A percentile compares a stretch with the other conserved stretches of the same genome.
phyloP scores from a whole-genome alignment of 177 flowering plant species.

The Vitis hybrid region DNA sequence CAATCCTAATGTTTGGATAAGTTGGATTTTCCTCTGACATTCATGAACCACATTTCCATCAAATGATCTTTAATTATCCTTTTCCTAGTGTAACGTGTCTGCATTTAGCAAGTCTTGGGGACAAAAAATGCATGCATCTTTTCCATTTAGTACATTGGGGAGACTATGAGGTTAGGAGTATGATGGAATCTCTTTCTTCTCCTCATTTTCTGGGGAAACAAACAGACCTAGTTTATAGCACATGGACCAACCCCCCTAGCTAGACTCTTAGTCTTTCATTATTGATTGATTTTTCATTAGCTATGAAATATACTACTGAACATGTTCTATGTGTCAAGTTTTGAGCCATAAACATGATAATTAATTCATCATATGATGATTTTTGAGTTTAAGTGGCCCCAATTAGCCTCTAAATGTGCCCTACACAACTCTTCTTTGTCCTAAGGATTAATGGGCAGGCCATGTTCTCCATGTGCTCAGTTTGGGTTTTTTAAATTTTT shows the following conservation, averaged over 20 bases:
- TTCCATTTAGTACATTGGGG: neutral
- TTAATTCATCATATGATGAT: neutral
- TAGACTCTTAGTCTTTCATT: neutral
- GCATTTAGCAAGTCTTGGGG: conserved; percentile 2
- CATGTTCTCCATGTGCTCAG: neutral
- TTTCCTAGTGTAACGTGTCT: conserved; percentile 9
- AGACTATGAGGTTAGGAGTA: neutral
- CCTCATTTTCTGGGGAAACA: neutral
- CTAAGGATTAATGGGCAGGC: neutral
- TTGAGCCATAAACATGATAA: neutral
- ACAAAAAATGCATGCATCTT: conserved; percentile 12
- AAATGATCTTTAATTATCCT: neutral
- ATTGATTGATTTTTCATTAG: neutral
- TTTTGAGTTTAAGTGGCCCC: neutral
- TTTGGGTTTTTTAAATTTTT: neutral
- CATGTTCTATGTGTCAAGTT: neutral
- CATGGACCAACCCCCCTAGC: conserved; percentile 1
- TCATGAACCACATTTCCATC: conserved; percentile 31
- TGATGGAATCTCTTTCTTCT: neutral
- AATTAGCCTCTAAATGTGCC: neutral
- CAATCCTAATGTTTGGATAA: conserved; percentile 43
- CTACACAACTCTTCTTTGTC: neutral
- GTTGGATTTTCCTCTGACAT: conserved; percentile 27
- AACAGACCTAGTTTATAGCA: neutral
- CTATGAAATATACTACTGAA: neutral